phyloP scores from a whole-genome alignment of 1,139 yeast species.

The Blastobotrys aristatus region DNA sequence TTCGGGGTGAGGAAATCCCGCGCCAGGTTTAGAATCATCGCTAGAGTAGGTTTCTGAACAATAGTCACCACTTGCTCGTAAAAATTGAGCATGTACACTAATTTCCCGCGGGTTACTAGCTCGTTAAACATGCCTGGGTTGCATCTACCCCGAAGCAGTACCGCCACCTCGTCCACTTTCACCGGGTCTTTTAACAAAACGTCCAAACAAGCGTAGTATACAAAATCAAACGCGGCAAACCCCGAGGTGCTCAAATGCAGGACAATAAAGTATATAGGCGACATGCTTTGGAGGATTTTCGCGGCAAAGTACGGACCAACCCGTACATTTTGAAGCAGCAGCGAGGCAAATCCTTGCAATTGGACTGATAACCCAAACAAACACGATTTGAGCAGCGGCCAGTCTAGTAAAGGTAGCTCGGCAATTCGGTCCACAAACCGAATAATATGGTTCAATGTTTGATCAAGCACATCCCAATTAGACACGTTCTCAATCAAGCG shows the following conservation, averaged over 20 bases:
- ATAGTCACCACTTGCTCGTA: conserved; percentile 53
- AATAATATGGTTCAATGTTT: conserved; percentile 10
- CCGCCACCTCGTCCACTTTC: conserved; percentile 16
- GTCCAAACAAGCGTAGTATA: conserved; percentile 52
- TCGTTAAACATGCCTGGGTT: conserved; percentile 31
- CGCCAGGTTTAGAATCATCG: conserved; percentile 43
- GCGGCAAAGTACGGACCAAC: conserved; percentile 31
- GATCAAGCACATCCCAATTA: conserved; percentile 12
- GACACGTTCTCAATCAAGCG: conserved; percentile 16
- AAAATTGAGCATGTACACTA: conserved; percentile 52
- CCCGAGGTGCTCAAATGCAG: conserved; percentile 65
- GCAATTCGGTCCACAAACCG: conserved; percentile 9
- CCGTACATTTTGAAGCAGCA: conserved; percentile 31
- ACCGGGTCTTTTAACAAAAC: conserved; percentile 35
- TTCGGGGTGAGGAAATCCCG: conserved; percentile 40
- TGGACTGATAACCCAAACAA: conserved; percentile 50
- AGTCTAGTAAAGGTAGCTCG: conserved; percentile 12
- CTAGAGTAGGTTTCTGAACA: conserved; percentile 28
- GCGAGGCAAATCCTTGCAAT: conserved; percentile 49
- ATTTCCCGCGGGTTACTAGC: conserved; percentile 44
- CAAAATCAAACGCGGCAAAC: conserved; percentile 63
- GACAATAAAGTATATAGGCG: conserved; percentile 50
- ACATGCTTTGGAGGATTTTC: conserved; percentile 45
- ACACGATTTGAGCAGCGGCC: conserved; percentile 40
- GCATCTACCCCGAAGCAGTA: conserved; percentile 42